Conservation (phyloP, 768 basidiomycete species). For the Pleurotus platypus region DNA sequence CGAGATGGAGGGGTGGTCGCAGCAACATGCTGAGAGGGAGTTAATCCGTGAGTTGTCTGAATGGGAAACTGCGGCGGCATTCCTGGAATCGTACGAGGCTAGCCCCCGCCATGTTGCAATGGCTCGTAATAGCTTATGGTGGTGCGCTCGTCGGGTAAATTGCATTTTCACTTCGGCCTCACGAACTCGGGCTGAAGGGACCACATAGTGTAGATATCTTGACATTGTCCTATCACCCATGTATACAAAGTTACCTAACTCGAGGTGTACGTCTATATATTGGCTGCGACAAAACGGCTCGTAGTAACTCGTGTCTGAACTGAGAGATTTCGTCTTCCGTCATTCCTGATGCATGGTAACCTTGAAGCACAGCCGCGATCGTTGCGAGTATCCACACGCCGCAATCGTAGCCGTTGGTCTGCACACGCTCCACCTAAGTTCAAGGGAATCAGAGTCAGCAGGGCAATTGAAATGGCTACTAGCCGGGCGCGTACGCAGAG, state of each 20-base stretch:
- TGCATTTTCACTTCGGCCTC: background rate
- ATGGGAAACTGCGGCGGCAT: background rate
- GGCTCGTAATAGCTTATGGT: background rate
- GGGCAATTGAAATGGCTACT: background rate
- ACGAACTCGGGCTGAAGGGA: background rate
- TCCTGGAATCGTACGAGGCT: background rate
- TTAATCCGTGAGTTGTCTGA: background rate
- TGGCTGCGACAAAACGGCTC: background rate
- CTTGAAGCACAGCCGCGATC: constrained; percentile 6
- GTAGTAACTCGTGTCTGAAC: background rate
- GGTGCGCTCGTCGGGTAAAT: background rate
- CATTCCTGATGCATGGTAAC: background rate
- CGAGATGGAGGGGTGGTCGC: background rate
- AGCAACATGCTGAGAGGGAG: background rate
- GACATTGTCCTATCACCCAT: too few species aligned
- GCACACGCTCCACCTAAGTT: background rate
- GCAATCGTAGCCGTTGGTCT: constrained; percentile 7
- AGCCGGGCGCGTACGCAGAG: background rate
- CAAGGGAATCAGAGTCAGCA: background rate
- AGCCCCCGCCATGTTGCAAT: background rate
- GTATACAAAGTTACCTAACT: too few species aligned
- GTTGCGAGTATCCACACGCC: constrained; percentile 7
- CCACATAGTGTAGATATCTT: too few species aligned
- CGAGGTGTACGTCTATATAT: too few species aligned
- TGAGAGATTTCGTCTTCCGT: background rate